These are phyloP conservation scores for Crucibulum laeve DNA, from an alignment of 768 basidiomycete species.

Conservation along the genomic window DNA sequence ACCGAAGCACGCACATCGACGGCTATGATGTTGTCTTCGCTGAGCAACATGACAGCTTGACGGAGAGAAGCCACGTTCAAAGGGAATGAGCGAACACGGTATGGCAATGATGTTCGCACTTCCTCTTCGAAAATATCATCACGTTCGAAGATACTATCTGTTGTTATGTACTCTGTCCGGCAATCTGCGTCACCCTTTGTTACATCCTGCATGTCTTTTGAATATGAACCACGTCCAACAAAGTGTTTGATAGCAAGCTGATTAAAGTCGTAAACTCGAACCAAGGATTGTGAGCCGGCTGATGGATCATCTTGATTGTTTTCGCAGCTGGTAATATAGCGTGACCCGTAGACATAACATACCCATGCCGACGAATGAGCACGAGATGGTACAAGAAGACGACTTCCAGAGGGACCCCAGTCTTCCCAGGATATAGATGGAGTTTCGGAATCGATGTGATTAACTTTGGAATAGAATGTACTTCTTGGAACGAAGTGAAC, in stretches of 20 bases:
- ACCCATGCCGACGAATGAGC: slow-evolving; percentile 46
- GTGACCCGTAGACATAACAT: slow-evolving; percentile 51
- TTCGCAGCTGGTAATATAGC: slow-evolving; percentile 27
- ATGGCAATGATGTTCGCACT: slow-evolving; percentile 44
- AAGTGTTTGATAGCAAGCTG: slow-evolving; percentile 31
- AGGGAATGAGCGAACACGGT: slow-evolving; percentile 26
- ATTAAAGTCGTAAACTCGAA: slow-evolving; percentile 52
- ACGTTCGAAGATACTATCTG: slow-evolving; percentile 13
- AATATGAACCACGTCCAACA: no score
- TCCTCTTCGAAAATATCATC: slow-evolving; percentile 33
- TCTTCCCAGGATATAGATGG: slow-evolving; percentile 33
- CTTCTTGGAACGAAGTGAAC: slow-evolving; percentile 39
- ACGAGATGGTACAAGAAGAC: slow-evolving; percentile 29
- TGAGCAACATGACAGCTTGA: slow-evolving; percentile 41
- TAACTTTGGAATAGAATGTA: slow-evolving; percentile 32
- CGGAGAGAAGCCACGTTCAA: slow-evolving; percentile 14
- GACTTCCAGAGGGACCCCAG: slow-evolving; percentile 49
- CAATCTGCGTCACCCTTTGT: no score
- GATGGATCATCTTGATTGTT: no score
- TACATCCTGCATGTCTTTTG: no score
- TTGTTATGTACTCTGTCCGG: slow-evolving; percentile 14
- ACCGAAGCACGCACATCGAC: slow-evolving; percentile 36
- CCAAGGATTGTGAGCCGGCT: slow-evolving; percentile 11
- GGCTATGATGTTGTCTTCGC: slow-evolving; percentile 51
- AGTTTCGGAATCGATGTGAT: slow-evolving; percentile 11